phyloP scores from a whole-genome alignment of 108 stramenopile species.

The Nannochloropsis salina region DNA sequence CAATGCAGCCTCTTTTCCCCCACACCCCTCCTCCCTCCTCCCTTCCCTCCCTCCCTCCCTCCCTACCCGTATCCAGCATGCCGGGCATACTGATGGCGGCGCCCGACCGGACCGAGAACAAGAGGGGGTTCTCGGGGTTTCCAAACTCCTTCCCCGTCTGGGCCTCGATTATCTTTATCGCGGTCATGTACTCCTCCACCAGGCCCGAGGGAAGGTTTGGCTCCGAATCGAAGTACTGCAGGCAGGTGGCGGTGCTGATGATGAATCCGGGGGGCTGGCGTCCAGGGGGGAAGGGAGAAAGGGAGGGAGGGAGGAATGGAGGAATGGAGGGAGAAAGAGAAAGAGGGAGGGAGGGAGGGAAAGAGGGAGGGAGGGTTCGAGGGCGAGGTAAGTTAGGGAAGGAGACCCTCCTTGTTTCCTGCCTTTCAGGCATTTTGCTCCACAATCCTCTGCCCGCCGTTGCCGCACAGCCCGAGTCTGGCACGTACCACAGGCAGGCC shows the following conservation, averaged over 20 bases:
- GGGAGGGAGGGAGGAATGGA: neutral
- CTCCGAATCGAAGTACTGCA: conserved; percentile 46
- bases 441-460: neutral
- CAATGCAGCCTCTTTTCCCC: neutral
- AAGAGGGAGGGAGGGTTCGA: no score
- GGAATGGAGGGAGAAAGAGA: neutral
- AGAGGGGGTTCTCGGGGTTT: conserved; percentile 27
- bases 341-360: no score
- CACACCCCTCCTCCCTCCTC: neutral
- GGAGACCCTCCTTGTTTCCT: no score
- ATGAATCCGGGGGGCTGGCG: conserved; percentile 62
- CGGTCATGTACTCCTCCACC: conserved; percentile 42
- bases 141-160: conserved; percentile 41
- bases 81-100: conserved; percentile 52
- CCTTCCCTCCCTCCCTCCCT: no score
- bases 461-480: neutral
- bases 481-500: conserved; percentile 58
- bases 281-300: neutral
- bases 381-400: no score
- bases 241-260: conserved; percentile 56
- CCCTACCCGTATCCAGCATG: conserved; percentile 43
- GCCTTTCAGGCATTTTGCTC: no score
- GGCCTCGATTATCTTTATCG: conserved; percentile 31
- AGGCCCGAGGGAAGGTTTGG: conserved; percentile 47
- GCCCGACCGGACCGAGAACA: conserved; percentile 49